A percentile compares a stretch with the other conserved stretches of the same genome.
phyloP scores from a whole-genome alignment of 2,329 filamentous ascomycete genomes.

The Exophiala sp. region DNA sequence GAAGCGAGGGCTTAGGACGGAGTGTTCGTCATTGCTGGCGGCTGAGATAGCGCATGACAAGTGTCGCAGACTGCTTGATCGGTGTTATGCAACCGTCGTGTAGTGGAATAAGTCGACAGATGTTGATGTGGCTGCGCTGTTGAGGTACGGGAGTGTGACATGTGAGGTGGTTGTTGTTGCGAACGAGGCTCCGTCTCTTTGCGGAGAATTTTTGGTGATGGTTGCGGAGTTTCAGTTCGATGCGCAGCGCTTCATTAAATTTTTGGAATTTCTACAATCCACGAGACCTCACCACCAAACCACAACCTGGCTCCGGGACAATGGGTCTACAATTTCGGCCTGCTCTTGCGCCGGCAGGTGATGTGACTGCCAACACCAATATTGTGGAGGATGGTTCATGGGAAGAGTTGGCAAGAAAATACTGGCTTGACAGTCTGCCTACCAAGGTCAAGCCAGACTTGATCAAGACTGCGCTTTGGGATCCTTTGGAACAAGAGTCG shows the following conservation, averaged over 20 bases:
- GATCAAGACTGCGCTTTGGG: constrained; percentile 85
- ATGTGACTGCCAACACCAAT: constrained; percentile 34
- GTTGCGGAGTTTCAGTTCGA: too few relatives aligned
- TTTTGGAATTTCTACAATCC: not conserved
- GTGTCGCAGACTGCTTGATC: too few relatives aligned
- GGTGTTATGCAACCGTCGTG: too few relatives aligned
- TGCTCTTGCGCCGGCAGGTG: constrained; percentile 57
- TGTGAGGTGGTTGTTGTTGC: too few relatives aligned
- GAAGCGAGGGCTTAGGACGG: not conserved
- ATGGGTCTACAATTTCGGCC: constrained; percentile 38
- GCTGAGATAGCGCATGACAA: too few relatives aligned
- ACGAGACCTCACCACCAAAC: not conserved
- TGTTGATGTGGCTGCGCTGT: too few relatives aligned
- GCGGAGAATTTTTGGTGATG: too few relatives aligned
- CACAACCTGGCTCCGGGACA: not conserved
- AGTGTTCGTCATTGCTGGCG: not conserved
- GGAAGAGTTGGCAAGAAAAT: constrained; percentile 70
- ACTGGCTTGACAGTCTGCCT: constrained; percentile 68
- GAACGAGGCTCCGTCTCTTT: too few relatives aligned
- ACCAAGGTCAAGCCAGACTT: constrained; percentile 71
- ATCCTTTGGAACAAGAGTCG: constrained; percentile 73
- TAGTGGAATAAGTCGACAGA: too few relatives aligned
- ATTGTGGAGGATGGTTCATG: constrained; percentile 41
- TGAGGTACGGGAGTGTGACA: too few relatives aligned
- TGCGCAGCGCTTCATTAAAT: not conserved